Base-by-base conservation (phyloP, 768 basidiomycete genomes). In the Hemileccinum impolitum region DNA sequence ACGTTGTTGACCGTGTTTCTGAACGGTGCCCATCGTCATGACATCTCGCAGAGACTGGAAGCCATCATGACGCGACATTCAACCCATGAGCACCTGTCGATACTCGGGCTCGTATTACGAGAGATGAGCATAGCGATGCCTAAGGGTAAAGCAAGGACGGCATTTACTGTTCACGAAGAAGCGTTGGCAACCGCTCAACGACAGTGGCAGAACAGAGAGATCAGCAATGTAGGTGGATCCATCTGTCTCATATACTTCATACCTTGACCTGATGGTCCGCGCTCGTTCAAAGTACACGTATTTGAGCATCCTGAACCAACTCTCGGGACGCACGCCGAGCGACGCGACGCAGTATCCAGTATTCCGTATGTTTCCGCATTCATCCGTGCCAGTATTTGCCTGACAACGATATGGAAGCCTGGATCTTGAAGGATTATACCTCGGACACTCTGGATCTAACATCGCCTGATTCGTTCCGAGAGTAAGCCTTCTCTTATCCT, bases 321-420 rank as follows among this genome's bases (percentile, higher is more conserved):
- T 90, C 18, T 94, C 94, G 3, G 93, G 94, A 37, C 79, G 94
- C 18, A 96, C 94, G 3, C 92, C 93, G 1, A 92, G 87, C 60
- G 94, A 96, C 71, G 91, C 94, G 10, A 95, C 94, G 0, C 92
- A 94, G 57, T 96, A 94, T 67, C 94, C 93, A 0, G 82, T 95
- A 8, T 94, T 91, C 55, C 90, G 89, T 90, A 58, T 43, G 87
- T 58, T 31, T 39, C 46, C 19, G 8, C 36, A 11, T 35, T 45
- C 15, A 37, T 21, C 3, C 21, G 2, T 19, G 17, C 11, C 2
- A 2, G 8, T 1, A 4, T 42, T 14, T 19, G 14, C 7, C 31
- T 63, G 39, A 45, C 12, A 9, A 17, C 21, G 47, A 21, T n/a
- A 6, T 37, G 45, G 30, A 39, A 91, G 88, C 94, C 12, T 97